These are phyloP conservation scores for Saccharomyces paradoxus DNA, from an alignment of 805 yeast genomes.

Conservation along the genomic window DNA sequence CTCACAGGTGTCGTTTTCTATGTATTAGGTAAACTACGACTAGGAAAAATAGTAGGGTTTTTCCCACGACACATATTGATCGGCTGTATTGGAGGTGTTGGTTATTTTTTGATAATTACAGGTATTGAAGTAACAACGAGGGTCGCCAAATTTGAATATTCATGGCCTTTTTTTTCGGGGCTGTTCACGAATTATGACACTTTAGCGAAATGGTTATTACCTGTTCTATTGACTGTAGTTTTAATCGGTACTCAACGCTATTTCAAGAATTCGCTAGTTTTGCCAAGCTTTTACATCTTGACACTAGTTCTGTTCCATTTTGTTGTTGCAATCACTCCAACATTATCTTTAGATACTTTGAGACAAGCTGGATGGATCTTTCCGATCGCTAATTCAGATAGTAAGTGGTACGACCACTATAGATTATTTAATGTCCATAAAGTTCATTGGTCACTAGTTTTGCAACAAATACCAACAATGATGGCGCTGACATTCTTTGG, in stretches of 20 bases:
- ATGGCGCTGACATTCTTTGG: constrained; percentile 93
- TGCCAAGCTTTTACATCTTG: constrained; percentile 71
- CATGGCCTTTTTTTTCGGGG: constrained; percentile 44
- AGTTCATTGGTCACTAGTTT: constrained; percentile 69
- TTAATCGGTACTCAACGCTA: constrained; percentile 56
- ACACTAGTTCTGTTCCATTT: constrained; percentile 67
- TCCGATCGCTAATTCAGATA: constrained; percentile 40
- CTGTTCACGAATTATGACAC: constrained; percentile 32
- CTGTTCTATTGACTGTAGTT: constrained; percentile 52
- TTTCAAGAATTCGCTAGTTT: constrained; percentile 59
- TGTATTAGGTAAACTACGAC: constrained; percentile 62
- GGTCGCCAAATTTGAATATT: constrained; percentile 61
- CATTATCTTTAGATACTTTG: constrained; percentile 51
- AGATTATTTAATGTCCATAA: constrained; percentile 54
- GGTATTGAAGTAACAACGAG: constrained; percentile 89
- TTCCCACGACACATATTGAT: constrained; percentile 94
- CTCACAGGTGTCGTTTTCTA: constrained; percentile 81
- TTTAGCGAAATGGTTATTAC: constrained; percentile 62
- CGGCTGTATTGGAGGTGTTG: constrained; percentile 98
- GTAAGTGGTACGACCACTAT: constrained; percentile 91
- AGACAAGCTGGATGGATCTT: constrained; percentile 83
- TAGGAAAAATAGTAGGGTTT: constrained; percentile 86
- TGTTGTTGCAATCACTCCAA: constrained; percentile 56
- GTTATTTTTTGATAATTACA: constrained; percentile 81
- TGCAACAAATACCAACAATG: constrained; percentile 81